Evolutionary conservation across 805 yeast genomes (phyloP), one percentile per base, ranked within the genome.

Genomic region (Soucietia sequanensis): DNA sequence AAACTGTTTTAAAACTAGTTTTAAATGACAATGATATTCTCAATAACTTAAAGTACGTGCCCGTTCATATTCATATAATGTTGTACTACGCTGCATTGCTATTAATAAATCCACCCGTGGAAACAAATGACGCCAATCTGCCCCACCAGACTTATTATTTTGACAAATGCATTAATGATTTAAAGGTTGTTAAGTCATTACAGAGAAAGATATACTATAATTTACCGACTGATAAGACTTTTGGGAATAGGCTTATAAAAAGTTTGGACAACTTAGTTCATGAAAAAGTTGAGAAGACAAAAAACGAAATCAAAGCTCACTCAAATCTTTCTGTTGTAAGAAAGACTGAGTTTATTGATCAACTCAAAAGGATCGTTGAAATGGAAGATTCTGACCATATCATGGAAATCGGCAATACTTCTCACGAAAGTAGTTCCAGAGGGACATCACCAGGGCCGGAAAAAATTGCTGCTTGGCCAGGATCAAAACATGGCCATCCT

Each of bases 11-110:
- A 32, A 78, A 76, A 38, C 56, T 80, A 35, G 81, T 79, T 0
- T 59, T 80, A 4, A 72, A 70, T 31, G 88, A 81, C 51, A 58
- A 65, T 9, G 87, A 81, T 49, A 76, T 81, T 22, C 52, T 71
- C 18, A 62, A 68, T 6, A 76, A 78, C 30, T 59, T 81, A 39
- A 71, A 70, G 46, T 81, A 76, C 46, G 82, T 80, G 14, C 89
- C 89, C 0, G 75, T 80, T n/a, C 87, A 81, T 51, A 77, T 81
- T 26, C 85, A 80, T 50, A 70, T 81, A 33, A 81, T 81, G 86
- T 57, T 80, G 9, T 81, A 80, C 49, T 81, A 80, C 45, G 83
- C 87, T 2, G 80, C 82, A 0, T 54, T 80, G 34, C 54, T 80
- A 19, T 56, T 80, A 5, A 54, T 80, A 24, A 72, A 73, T 38